Evolutionary conservation across 331 rosid genomes (phyloP).

Genomic region (Malus hybrid): DNA sequence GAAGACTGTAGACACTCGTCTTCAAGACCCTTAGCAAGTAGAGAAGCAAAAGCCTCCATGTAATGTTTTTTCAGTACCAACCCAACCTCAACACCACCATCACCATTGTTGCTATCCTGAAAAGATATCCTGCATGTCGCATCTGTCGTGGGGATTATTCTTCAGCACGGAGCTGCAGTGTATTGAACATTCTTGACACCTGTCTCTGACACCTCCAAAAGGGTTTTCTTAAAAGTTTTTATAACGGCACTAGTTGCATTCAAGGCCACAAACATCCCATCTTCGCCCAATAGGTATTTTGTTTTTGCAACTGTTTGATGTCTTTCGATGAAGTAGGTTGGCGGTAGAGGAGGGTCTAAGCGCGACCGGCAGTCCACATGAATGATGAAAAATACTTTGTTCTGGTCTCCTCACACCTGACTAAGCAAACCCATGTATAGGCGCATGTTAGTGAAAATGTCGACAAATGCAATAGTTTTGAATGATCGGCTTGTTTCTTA

Average conservation of each 20-base stretch:
- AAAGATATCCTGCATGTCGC: constrained; percentile 12
- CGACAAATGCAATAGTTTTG: background rate
- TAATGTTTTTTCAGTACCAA: constrained; percentile 22
- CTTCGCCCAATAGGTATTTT: background rate
- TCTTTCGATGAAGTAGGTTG: constrained; percentile 11
- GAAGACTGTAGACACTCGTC: too few species aligned
- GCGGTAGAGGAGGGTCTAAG: constrained; percentile 13
- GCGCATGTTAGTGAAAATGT: constrained; percentile 6
- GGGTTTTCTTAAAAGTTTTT: constrained; percentile 9
- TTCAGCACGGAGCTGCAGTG: background rate
- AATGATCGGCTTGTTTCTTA: background rate
- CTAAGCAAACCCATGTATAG: constrained; percentile 6
- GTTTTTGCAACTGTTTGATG: background rate
- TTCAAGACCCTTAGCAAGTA: constrained; percentile 10
- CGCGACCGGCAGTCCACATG: constrained; percentile 6
- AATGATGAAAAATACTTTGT: background rate
- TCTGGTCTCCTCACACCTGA: background rate
- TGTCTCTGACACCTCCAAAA: constrained; percentile 9
- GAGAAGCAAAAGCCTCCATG: constrained; percentile 13
- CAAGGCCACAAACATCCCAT: background rate
- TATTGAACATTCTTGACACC: background rate
- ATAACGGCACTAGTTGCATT: constrained; percentile 1
- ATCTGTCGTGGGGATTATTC: background rate
- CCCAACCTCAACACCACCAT: constrained; percentile 31
- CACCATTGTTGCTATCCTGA: constrained; percentile 21